Percentiles rank a stretch among this genome's conserved stretches.
phyloP scores from a whole-genome alignment of 2,329 filamentous ascomycete genomes.

The Aspergillus sojae region DNA sequence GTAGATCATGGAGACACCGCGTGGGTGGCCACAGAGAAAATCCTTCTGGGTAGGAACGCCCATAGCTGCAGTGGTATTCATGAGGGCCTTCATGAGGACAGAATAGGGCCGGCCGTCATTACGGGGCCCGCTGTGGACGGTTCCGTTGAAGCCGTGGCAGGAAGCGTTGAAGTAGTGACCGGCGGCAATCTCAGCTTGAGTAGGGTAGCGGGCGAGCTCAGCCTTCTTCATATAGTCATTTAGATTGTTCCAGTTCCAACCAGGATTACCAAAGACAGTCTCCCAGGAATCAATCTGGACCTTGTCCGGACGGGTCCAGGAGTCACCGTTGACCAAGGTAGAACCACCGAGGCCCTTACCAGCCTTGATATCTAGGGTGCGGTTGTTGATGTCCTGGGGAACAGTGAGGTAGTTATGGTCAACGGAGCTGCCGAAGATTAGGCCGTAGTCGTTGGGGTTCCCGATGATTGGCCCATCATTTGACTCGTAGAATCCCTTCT shows the following conservation, averaged over 20 bases:
- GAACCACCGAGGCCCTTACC: conserved; percentile 33
- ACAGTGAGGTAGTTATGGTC: conserved; percentile 25
- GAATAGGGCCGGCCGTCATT: conserved; percentile 23
- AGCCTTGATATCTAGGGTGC: conserved; percentile 19
- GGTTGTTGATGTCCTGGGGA: conserved; percentile 22
- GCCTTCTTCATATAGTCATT: conserved; percentile 53
- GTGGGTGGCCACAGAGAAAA: conserved; percentile 30
- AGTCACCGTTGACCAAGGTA: conserved; percentile 31
- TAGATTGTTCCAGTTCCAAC: conserved; percentile 50
- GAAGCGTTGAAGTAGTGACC: conserved; percentile 25
- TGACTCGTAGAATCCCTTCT: conserved; percentile 32
- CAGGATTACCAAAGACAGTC: conserved; percentile 45
- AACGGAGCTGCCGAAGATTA: conserved; percentile 30
- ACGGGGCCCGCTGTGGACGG: conserved; percentile 24
- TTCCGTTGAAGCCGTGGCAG: conserved; percentile 30
- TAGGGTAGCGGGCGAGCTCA: conserved; percentile 25
- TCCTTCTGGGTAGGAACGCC: conserved; percentile 25
- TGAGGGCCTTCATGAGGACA: conserved; percentile 27
- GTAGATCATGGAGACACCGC: conserved; percentile 32
- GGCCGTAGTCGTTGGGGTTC: conserved; percentile 28
- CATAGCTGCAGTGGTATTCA: conserved; percentile 17
- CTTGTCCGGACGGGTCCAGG: conserved; percentile 34
- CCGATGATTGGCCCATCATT: conserved; percentile 28
- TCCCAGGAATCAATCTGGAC: conserved; percentile 30
- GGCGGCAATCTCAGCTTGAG: conserved; percentile 19